Conservation (phyloP, 2,329 filamentous ascomycete genomes). For the Colletotrichum sidae region DNA sequence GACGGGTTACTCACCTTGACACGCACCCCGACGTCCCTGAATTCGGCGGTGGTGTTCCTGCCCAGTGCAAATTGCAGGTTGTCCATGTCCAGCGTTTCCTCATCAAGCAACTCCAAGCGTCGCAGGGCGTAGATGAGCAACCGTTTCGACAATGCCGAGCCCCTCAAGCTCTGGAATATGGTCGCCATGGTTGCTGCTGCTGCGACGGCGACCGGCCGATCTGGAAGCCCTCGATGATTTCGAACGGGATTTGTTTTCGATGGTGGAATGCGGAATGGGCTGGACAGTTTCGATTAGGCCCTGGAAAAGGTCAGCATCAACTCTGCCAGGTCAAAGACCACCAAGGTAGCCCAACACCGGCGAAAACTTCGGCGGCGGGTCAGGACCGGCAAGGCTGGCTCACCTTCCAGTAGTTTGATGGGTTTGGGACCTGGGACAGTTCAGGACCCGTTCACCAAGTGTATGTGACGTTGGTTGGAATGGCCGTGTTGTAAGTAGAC, state of each 20-base stretch:
- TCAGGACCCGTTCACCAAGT: slow-evolving; percentile 33
- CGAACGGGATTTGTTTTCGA: slow-evolving; percentile 2
- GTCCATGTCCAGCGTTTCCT: slow-evolving; percentile 86
- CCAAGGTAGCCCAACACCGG: not conserved
- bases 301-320: not conserved
- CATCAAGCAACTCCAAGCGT: slow-evolving; percentile 87
- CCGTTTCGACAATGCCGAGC: slow-evolving; percentile 86
- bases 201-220: no score
- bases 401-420: not conserved
- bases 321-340: not conserved
- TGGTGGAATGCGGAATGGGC: not conserved
- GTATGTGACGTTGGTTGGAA: slow-evolving; percentile 38
- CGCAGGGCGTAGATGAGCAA: slow-evolving; percentile 88
- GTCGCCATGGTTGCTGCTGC: slow-evolving; percentile 69
- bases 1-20: slow-evolving; percentile 63
- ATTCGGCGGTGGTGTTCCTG: slow-evolving; percentile 83
- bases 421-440: slow-evolving; percentile 5
- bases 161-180: slow-evolving; percentile 74
- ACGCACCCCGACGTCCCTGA: slow-evolving; percentile 86
- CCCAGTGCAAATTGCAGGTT: slow-evolving; percentile 88
- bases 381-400: not conserved
- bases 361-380: not conserved
- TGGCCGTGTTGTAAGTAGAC: slow-evolving; percentile 48
- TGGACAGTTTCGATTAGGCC: not conserved
- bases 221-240: slow-evolving; percentile 12